These are phyloP conservation scores for Fimicolochytrium jonesii DNA, from an alignment of 192 early-diverging fungal species.

Conservation along the genomic window DNA sequence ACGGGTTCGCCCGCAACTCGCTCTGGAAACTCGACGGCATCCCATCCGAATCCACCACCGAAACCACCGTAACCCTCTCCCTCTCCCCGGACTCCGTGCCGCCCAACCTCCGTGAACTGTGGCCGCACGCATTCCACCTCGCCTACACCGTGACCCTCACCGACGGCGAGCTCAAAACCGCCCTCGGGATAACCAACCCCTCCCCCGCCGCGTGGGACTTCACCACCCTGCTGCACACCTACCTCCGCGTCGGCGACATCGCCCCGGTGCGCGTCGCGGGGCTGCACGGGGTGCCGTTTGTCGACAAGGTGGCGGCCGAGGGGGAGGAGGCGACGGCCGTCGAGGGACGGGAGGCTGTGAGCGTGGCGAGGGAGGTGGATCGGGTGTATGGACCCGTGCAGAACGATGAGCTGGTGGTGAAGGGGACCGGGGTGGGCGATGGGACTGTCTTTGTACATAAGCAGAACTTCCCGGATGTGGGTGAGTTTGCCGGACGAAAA, in stretches of 20 bases:
- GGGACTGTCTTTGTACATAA: constrained; percentile 23
- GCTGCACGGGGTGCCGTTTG: constrained; percentile 57
- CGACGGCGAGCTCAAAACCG: constrained; percentile 62
- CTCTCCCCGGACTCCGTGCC: constrained; percentile 55
- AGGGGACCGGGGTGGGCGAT: constrained; percentile 16
- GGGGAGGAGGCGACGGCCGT: background rate
- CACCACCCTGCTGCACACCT: constrained; percentile 90
- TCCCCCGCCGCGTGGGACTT: constrained; percentile 69
- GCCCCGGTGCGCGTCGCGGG: constrained; percentile 56
- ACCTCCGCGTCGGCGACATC: constrained; percentile 66
- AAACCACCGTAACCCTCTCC: constrained; percentile 48
- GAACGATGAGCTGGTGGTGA: constrained; percentile 24
- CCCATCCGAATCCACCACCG: constrained; percentile 39
- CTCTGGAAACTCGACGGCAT: constrained; percentile 51
- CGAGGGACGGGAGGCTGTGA: constrained; percentile 41
- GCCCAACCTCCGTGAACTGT: constrained; percentile 48
- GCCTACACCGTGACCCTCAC: constrained; percentile 78
- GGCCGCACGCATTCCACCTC: constrained; percentile 71
- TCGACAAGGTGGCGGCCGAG: constrained; percentile 64
- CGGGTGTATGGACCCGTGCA: constrained; percentile 75
- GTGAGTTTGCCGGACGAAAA: no score
- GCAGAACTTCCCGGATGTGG: constrained; percentile 34
- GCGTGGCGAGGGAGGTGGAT: constrained; percentile 72
- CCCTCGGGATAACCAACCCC: constrained; percentile 71
- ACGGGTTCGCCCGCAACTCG: constrained; percentile 62